Evolutionary conservation across 176 grass and related monocot genomes (phyloP), one percentile per base, ranked within the genome.

Genomic region (Guadua angustifolia): DNA sequence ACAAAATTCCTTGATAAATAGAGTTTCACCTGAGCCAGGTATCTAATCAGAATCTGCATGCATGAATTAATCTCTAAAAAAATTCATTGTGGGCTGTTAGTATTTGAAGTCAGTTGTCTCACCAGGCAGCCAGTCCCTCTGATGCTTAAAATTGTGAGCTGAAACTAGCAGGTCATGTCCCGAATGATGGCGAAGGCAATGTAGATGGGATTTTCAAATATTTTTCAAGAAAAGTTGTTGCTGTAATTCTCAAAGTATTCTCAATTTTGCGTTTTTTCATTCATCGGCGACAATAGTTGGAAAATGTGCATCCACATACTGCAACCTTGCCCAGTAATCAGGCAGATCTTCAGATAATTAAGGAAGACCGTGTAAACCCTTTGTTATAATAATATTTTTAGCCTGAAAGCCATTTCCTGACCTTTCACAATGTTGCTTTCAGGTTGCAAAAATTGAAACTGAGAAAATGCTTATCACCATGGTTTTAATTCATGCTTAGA

Each of bases 161-260:
- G 32, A 88, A 88, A 84, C 82, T 89, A 84, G 84, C 84, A 74
- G 65, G 75, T 73, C 71, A 18, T 9, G 44, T 19, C 56, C 78
- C 24, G 26, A 87, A 78, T 65, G 52, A 77, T 38, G 67, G 14
- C 45, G 61, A 36, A 73, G 79, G 47, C 50, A 70, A 84, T 80
- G 66, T 60, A 60, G 86, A 80, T 87, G 85, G 88, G 47, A 83
- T 86, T 44, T 89, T 96, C 59, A 87, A 83, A 91, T 69, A 85
- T 86, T 24, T 94, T 70, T 80, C 90, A 82, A 95, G 88, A 78
- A 87, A 86, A 87, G 10, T 90, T 49, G 32, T 99, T 78, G 79
- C 81, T 55, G 55, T 94, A 50, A 88, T 99, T 80, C 82, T 94
- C 73, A 94, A 92, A 87, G 58, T 99, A 78, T 66, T 96, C 32